Conservation (phyloP, 2,329 filamentous ascomycete genomes). For the Neoarthrinium moseri region DNA sequence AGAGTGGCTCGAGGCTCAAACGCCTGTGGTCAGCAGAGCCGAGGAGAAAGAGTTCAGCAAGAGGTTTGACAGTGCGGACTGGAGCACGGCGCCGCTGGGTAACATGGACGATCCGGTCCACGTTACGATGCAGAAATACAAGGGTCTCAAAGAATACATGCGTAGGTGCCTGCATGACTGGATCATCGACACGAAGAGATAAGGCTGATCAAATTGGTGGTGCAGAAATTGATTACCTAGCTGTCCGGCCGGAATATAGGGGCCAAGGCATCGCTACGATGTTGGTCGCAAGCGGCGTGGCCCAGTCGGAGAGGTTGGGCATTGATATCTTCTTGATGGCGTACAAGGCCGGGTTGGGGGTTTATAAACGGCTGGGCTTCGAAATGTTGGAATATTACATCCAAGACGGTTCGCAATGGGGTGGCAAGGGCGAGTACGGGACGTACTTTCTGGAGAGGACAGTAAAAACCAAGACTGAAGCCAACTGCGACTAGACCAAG, state of each 20-base stretch:
- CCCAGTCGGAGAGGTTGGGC: constrained; percentile 18
- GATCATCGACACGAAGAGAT: neutral
- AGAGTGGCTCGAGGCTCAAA: constrained; percentile 17
- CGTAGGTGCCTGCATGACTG: constrained; percentile 5
- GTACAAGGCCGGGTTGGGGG: constrained; percentile 12
- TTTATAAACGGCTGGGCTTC: constrained; percentile 22
- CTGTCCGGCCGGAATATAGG: constrained; percentile 20
- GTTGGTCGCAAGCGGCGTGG: constrained; percentile 18
- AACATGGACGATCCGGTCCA: constrained; percentile 12
- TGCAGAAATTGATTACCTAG: constrained; percentile 23
- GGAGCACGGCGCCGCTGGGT: constrained; percentile 11
- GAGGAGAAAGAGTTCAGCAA: constrained; percentile 12
- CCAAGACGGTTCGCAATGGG: constrained; percentile 19
- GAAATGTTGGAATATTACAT: constrained; percentile 15
- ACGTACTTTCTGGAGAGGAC: constrained; percentile 20
- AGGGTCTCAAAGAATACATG: constrained; percentile 14
- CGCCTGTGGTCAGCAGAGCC: constrained; percentile 12
- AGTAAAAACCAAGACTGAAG: too few relatives aligned
- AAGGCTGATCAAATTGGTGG: neutral
- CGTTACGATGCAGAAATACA: constrained; percentile 10
- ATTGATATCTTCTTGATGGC: constrained; percentile 22
- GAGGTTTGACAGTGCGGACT: constrained; percentile 13
- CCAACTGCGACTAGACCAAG: too few relatives aligned
- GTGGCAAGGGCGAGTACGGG: constrained; percentile 18
- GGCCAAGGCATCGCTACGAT: constrained; percentile 19